Evolutionary conservation across 1,284 basidiomycete genomes (phyloP), one percentile per base, ranked within the genome.

Genomic region (Rhodotorula sp.): DNA sequence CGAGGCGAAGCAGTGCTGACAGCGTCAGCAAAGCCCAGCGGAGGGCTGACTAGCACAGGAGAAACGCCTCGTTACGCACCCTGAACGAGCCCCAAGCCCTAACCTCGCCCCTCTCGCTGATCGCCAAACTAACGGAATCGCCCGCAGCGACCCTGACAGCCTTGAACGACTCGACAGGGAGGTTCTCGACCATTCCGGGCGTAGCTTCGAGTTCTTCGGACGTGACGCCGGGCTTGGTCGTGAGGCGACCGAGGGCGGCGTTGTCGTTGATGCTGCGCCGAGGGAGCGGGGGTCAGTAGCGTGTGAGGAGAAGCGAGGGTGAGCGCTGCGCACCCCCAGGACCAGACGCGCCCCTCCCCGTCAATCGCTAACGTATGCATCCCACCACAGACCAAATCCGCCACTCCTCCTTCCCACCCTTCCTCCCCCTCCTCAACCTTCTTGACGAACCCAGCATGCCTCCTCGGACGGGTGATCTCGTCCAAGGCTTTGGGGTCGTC

Each of bases 241-340:
- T 94, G 68, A 86, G 80, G 67, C 92, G 86, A n/a, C 94, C 94
- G 34, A 97, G 85, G 51, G 91, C 90, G 62, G 91, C 93, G 76
- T 92, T 90, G 79, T 97, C 94, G 79, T 97, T 96, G 73, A 92
- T 88, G 57, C 93, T 93, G 81, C 90, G 94, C 15, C 90, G 89
- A 1, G 32, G 5, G 22, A 19, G 4, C 5, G 19, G 27, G 20
- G 4, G 58, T 49, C 48, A 56, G 48, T 13, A 48, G 9, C 24
- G 51, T 48, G 51, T 34, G 1, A 9, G 22, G 53, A 52, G 13
- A 62, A 29, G 49, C 17, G 9, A 56, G 39, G 55, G 51, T 9
- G 32, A 19, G n/a, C 2, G 27, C 19, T 22, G 53, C 59, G 54
- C 46, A 73, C 68, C 64, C 67, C 76, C 76, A 76, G n/a, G 64